phyloP scores from a whole-genome alignment of 1,284 basidiomycete genomes.

The Austroboletus niveus region DNA sequence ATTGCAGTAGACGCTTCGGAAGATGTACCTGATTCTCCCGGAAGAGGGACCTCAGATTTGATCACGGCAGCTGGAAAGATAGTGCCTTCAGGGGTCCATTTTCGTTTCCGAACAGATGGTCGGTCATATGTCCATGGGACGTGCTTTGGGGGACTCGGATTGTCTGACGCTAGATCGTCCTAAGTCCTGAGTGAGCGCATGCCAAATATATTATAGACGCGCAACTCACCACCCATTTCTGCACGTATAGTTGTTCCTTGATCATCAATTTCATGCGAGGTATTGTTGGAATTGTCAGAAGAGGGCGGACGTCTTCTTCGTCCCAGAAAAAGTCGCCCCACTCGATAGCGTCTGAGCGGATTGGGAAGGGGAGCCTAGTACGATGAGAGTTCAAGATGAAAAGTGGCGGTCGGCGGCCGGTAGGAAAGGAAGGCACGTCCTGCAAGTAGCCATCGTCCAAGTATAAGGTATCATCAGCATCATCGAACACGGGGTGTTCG shows the following conservation, averaged over 20 bases:
- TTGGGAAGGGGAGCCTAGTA: conserved; percentile 24
- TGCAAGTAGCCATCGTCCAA: conserved; percentile 14
- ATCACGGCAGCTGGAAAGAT: conserved; percentile 44
- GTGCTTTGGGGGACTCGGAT: conserved; percentile 38
- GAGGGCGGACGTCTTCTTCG: conserved; percentile 12
- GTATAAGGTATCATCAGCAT: conserved; percentile 5
- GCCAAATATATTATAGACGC: neutral
- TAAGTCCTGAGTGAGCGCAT: conserved; percentile 18
- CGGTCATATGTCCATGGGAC: conserved; percentile 44
- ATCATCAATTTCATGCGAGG: conserved; percentile 50
- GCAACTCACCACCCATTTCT: conserved; percentile 53
- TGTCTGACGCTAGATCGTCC: conserved; percentile 31
- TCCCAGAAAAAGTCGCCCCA: conserved; percentile 18
- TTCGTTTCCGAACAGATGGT: conserved; percentile 20
- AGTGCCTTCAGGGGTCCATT: conserved; percentile 56
- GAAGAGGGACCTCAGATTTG: conserved; percentile 8
- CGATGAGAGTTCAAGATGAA: conserved; percentile 27
- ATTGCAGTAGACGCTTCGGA: conserved; percentile 1
- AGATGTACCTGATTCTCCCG: conserved; percentile 1
- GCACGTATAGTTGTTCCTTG: conserved; percentile 48
- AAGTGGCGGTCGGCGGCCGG: conserved; percentile 22
- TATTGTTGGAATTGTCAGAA: conserved; percentile 48
- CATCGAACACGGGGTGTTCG: conserved; percentile 11
- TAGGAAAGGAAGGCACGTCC: conserved; percentile 26
- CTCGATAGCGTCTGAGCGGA: conserved; percentile 25